These are phyloP conservation scores for Leccinum rimulosum DNA, from an alignment of 768 basidiomycete genomes.

Conservation along the genomic window DNA sequence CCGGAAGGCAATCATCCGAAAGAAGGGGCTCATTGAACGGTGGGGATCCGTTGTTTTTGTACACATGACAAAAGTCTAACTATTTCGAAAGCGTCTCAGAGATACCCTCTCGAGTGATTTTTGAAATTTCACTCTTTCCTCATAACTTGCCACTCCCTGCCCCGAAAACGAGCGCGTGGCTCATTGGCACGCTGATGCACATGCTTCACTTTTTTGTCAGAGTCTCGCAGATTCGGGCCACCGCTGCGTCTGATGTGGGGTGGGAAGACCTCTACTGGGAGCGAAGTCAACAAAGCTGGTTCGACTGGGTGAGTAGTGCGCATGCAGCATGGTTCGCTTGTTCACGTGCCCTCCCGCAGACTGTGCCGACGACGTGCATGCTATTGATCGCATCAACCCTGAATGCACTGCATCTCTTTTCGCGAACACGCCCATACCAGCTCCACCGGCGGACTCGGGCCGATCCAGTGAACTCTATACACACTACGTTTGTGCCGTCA, in stretches of 20 bases:
- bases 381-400: conserved; percentile 52
- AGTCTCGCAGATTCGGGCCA: conserved; percentile 50
- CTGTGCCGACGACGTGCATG: conserved; percentile 58
- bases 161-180: conserved; percentile 61
- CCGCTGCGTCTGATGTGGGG: conserved; percentile 65
- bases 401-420: conserved; percentile 68
- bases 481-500: conserved; percentile 63
- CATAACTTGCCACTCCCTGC: conserved; percentile 73
- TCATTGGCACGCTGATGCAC: conserved; percentile 65
- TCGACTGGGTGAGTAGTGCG: conserved; percentile 65
- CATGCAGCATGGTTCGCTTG: conserved; percentile 8
- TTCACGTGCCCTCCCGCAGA: conserved; percentile 40
- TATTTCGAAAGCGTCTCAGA: conserved; percentile 47
- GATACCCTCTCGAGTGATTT: conserved; percentile 69
- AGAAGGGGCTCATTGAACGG: conserved; percentile 64
- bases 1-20: conserved; percentile 55
- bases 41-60: conserved; percentile 25
- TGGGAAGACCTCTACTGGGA: conserved; percentile 81
- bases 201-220: conserved; percentile 65
- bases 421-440: conserved; percentile 66
- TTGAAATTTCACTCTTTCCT: conserved; percentile 82
- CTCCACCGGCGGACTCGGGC: conserved; percentile 50
- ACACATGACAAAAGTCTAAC: conserved; percentile 14
- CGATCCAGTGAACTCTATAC: conserved; percentile 68
- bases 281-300: conserved; percentile 62